Evolutionary conservation across 75 land plant genomes (phyloP), one percentile per base, ranked within the genome.

Genomic region (Adiantum capillusveneris): DNA sequence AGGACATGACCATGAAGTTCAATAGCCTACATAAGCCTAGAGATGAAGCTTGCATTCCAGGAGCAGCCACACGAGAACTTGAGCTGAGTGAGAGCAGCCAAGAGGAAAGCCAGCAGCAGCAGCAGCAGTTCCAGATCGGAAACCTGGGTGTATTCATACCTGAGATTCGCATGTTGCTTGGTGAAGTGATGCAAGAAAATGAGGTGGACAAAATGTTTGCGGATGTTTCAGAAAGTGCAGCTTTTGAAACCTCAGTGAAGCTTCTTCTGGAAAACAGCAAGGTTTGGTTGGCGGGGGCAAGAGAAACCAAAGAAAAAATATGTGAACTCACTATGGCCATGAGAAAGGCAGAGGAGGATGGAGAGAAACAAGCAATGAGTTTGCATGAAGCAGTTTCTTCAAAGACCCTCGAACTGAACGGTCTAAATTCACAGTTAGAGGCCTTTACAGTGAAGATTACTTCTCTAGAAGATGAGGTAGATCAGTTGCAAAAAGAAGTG

Each of bases 381-480:
- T 17, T 46, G 14, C 50, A 21, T 18, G 50, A 46, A 17, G 50
- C 18, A 6, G 12, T 46, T 6, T 46, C 50, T n/a, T 18, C 14
- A 17, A 46, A 46, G 17, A 18, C 50, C 5, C 5, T 46, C 17
- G 22, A 46, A 18, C 12, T 18, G 50, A 17, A 21, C 5, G 14
- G 14, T 46, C 2, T 17, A 21, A 18, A 46, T 21, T 2, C 3
- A 46, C 50, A 46, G 14, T 21, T 46, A 3, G 50, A 77, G 58
- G 72, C 50, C 29, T 58, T 74, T 60, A 22, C 56, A 29, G 6
- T 17, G 45, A 62, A 67, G 7, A 18, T 77, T 67, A 44, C 24
- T 28, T 30, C 22, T 11, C 26, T 74, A 43, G 76, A 62, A 62
- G 67, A 79, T 57, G 82, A 87, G 59, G 70, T 58, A 17, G 60